Conservation (phyloP, 805 yeast species). For the Saccharomycopsis babjevae region DNA sequence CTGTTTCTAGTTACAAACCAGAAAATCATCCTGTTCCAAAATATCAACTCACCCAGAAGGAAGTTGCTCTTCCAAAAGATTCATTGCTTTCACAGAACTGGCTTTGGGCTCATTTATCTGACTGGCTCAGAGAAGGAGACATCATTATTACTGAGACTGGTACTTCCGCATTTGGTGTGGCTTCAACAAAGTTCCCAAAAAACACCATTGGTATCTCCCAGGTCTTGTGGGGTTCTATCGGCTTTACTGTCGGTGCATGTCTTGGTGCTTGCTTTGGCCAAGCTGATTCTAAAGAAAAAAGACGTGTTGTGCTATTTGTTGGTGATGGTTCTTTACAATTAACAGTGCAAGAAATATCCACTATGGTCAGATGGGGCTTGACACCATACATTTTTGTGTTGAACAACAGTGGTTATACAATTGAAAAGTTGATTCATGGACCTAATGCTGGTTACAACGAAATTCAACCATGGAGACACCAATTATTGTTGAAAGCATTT, state of each 20-base stretch:
- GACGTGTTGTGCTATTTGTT: constrained; percentile 47
- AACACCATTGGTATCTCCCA: constrained; percentile 46
- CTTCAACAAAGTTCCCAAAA: constrained; percentile 46
- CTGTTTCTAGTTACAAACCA: constrained; percentile 1
- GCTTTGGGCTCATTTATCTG: constrained; percentile 42
- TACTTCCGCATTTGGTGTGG: constrained; percentile 52
- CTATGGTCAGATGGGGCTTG: constrained; percentile 43
- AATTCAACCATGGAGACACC: constrained; percentile 53
- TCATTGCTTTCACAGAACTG: constrained; percentile 27
- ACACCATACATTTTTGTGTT: constrained; percentile 50
- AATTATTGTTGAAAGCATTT: constrained; percentile 38
- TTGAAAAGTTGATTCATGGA: constrained; percentile 54
- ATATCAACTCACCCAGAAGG: constrained; percentile 1
- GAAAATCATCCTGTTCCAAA: constrained; percentile 10
- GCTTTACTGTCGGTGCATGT: constrained; percentile 55
- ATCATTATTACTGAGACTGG: constrained; percentile 55
- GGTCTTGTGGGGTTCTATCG: constrained; percentile 57
- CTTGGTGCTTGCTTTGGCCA: constrained; percentile 54
- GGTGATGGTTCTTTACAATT: constrained; percentile 66
- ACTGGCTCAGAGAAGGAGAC: constrained; percentile 47
- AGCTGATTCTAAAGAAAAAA: constrained; percentile 34
- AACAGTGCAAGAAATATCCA: constrained; percentile 54
- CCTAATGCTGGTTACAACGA: constrained; percentile 46
- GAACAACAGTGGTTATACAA: constrained; percentile 59
- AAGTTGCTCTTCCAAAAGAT: constrained; percentile 2